Conservation (phyloP, 495 filamentous ascomycete genomes). For the Rostrohypoxylon terebratum region DNA sequence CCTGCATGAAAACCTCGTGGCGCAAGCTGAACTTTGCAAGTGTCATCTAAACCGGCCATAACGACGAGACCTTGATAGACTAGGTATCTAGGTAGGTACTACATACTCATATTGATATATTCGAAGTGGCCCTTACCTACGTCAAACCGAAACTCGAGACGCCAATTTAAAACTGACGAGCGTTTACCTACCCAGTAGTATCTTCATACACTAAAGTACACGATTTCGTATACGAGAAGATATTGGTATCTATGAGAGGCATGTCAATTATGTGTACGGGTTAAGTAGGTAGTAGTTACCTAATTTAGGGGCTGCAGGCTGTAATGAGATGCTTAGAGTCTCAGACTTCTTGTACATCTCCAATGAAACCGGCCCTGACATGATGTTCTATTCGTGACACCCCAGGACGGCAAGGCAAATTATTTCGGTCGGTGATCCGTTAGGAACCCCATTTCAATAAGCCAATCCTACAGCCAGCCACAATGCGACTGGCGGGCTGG, state of each 20-base stretch:
- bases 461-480: not conserved
- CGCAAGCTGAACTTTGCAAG: not conserved
- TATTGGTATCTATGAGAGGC: too few relatives aligned
- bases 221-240: too few relatives aligned
- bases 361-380: not conserved
- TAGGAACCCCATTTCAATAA: not conserved
- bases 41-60: too few relatives aligned
- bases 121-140: too few relatives aligned
- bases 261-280: too few relatives aligned
- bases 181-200: too few relatives aligned
- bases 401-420: not conserved
- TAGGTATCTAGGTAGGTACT: too few relatives aligned
- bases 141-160: too few relatives aligned
- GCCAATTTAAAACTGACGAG: too few relatives aligned
- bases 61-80: not conserved
- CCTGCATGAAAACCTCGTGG: not conserved
- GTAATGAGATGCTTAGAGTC: not conserved
- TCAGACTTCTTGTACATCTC: not conserved
- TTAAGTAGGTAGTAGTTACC: too few relatives aligned
- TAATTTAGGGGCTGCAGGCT: not conserved
- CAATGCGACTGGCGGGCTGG: not conserved
- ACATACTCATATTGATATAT: too few relatives aligned
- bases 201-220: too few relatives aligned
- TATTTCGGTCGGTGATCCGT: not conserved
- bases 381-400: not conserved